Conservation (phyloP, 1,284 basidiomycete species). For the Apiotrichum sp. region DNA sequence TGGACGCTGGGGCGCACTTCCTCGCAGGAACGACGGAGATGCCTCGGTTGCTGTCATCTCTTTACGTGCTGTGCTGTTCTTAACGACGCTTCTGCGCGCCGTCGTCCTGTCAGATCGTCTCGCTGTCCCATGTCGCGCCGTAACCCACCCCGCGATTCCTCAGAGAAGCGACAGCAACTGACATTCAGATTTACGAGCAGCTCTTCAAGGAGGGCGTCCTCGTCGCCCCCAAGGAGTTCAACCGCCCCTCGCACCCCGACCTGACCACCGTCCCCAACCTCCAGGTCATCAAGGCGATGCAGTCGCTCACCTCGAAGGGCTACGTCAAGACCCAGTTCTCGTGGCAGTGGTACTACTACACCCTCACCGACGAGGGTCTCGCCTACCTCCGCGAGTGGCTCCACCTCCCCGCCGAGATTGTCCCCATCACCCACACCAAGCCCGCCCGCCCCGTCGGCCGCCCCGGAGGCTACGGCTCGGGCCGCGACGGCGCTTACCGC, state of each 20-base stretch:
- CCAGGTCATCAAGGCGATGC: constrained; percentile 98
- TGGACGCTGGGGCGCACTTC: too few species aligned
- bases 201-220: constrained; percentile 99
- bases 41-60: too few species aligned
- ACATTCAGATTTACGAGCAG: constrained; percentile 74
- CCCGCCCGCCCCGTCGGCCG: constrained; percentile 61
- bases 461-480: constrained; percentile 58
- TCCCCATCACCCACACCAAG: constrained; percentile 93
- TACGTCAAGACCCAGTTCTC: constrained; percentile 97
- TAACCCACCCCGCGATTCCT: too few species aligned
- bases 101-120: too few species aligned
- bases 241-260: constrained; percentile 94
- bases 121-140: too few species aligned
- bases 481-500: constrained; percentile 62
- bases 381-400: constrained; percentile 93
- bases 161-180: background rate
- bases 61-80: too few species aligned
- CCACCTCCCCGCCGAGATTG: constrained; percentile 87
- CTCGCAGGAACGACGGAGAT: too few species aligned
- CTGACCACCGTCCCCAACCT: constrained; percentile 89
- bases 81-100: too few species aligned
- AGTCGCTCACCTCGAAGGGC: constrained; percentile 92
- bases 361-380: constrained; percentile 87
- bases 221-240: constrained; percentile 99
- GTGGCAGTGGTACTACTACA: constrained; percentile 95